These are phyloP conservation scores for Pyricularia pennisetigena DNA, from an alignment of 2,329 filamentous ascomycete species.

Conservation along the genomic window DNA sequence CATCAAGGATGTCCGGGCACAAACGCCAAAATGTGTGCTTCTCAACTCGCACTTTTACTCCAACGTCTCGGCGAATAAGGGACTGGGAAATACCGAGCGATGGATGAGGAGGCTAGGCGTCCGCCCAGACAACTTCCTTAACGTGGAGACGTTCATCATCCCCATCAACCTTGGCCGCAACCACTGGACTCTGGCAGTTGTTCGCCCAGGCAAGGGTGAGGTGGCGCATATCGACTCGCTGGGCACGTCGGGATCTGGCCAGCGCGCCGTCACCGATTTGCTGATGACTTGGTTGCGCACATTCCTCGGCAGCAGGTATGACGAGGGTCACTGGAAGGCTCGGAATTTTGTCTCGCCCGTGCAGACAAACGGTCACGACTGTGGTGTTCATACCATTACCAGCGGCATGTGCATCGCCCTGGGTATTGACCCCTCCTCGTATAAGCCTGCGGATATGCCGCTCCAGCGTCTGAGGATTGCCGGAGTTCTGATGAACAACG, in stretches of 20 bases:
- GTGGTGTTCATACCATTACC: constrained; percentile 67
- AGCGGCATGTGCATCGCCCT: constrained; percentile 57
- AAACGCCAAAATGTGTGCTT: constrained; percentile 49
- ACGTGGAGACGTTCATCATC: constrained; percentile 58
- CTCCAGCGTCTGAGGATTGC: constrained; percentile 53
- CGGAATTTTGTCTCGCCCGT: constrained; percentile 37
- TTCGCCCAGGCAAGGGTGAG: constrained; percentile 49
- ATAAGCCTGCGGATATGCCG: constrained; percentile 43
- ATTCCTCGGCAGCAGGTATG: constrained; percentile 46
- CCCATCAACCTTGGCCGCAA: constrained; percentile 49
- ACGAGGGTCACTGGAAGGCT: constrained; percentile 47
- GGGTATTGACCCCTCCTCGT: constrained; percentile 41
- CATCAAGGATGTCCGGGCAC: constrained; percentile 32
- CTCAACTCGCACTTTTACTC: constrained; percentile 59
- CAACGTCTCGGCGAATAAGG: constrained; percentile 34
- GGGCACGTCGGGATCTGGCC: constrained; percentile 26
- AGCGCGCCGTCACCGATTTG: constrained; percentile 25
- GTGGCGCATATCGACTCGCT: constrained; percentile 65
- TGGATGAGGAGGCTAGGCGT: constrained; percentile 49
- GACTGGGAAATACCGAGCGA: constrained; percentile 36
- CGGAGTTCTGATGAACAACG: constrained; percentile 55
- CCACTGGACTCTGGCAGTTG: constrained; percentile 66
- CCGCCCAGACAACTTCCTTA: constrained; percentile 48
- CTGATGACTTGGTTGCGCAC: constrained; percentile 45
- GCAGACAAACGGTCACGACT: constrained; percentile 63